A percentile compares a stretch with the other conserved stretches of the same genome.
phyloP scores from a whole-genome alignment of 2,329 filamentous ascomycete species.

The Periglandula ipomoeae region DNA sequence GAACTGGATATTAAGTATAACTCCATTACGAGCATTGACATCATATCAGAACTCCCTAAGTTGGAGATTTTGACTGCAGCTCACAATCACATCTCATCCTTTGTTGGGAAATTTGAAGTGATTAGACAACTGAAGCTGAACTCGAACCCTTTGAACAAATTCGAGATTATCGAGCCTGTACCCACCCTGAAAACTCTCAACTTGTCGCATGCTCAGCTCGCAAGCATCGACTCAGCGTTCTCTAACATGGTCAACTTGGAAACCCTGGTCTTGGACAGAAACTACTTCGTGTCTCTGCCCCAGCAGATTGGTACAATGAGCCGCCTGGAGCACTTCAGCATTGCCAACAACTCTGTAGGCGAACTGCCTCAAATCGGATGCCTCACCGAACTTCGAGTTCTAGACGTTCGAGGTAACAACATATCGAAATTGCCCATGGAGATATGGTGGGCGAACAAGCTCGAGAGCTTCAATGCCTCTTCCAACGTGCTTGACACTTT shows the following conservation, averaged over 20 bases:
- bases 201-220: conserved; percentile 82
- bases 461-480: conserved; percentile 89
- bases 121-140: conserved; percentile 82
- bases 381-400: conserved; percentile 69
- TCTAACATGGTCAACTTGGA: conserved; percentile 80
- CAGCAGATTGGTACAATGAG: conserved; percentile 74
- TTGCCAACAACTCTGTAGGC: conserved; percentile 82
- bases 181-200: conserved; percentile 81
- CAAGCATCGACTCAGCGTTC: conserved; percentile 82
- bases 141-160: conserved; percentile 90
- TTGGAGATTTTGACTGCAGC: conserved; percentile 84
- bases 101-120: conserved; percentile 78
- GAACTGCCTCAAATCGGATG: conserved; percentile 87
- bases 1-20: conserved; percentile 97
- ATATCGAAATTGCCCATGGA: conserved; percentile 80
- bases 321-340: conserved; percentile 83
- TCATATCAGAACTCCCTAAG: conserved; percentile 73
- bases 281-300: conserved; percentile 88
- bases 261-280: conserved; percentile 83
- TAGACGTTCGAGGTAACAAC: conserved; percentile 92
- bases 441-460: conserved; percentile 86
- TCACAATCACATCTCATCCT: conserved; percentile 86
- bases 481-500: conserved; percentile 89
- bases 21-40: conserved; percentile 76
- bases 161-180: conserved; percentile 68